A percentile compares a stretch with the other conserved stretches of the same genome.
Conservation (phyloP, 1,284 basidiomycete genomes). For the Rhodofomes roseus region DNA sequence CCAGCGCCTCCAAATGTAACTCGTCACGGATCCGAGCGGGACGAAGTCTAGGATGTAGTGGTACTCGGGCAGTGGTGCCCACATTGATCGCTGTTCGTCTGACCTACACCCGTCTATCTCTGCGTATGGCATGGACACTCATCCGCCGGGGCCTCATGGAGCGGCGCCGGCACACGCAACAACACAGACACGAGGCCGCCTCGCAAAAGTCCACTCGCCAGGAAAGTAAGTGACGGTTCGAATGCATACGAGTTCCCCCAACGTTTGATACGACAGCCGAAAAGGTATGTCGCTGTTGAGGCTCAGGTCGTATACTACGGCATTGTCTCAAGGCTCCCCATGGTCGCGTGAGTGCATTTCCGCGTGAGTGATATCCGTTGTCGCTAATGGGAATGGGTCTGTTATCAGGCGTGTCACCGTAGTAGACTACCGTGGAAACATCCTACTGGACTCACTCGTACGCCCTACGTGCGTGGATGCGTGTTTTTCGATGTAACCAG, state of each 20-base stretch:
- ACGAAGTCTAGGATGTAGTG: neutral
- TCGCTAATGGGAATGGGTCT: conserved; percentile 30
- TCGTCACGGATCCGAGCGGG: neutral
- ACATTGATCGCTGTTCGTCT: neutral
- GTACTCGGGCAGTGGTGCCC: neutral
- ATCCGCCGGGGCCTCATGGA: neutral
- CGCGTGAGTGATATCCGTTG: neutral
- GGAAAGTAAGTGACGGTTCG: neutral
- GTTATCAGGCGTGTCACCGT: conserved; percentile 32
- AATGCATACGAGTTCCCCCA: neutral
- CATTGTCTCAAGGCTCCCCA: conserved; percentile 35
- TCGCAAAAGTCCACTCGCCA: neutral
- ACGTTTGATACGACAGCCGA: neutral
- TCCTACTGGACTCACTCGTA: conserved; percentile 50
- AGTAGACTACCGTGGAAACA: conserved; percentile 46
- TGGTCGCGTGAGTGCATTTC: conserved; percentile 45
- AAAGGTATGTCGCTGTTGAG: conserved; percentile 44
- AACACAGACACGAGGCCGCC: neutral
- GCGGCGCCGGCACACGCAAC: neutral
- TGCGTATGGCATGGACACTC: conserved; percentile 4
- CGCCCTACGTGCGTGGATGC: conserved; percentile 47
- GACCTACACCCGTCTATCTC: neutral
- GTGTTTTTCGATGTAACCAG: neutral
- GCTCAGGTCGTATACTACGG: conserved; percentile 44
- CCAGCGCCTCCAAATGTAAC: neutral